A percentile compares a stretch with the other conserved stretches of the same genome.
These are phyloP conservation scores for Fusarium siculi DNA, from an alignment of 2,329 filamentous ascomycete genomes.

Conservation along the genomic window DNA sequence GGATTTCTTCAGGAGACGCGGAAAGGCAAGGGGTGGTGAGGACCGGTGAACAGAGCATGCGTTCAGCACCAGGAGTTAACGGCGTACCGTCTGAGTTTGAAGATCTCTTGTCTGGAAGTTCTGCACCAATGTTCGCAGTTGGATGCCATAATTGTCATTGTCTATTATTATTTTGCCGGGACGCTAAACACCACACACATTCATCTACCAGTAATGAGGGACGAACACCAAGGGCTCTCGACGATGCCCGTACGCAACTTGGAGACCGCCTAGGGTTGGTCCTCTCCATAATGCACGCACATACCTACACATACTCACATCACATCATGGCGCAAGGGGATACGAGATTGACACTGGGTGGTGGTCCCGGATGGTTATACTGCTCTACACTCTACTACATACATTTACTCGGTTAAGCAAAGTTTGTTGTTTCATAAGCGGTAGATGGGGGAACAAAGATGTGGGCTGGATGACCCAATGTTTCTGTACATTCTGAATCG, in stretches of 20 bases:
- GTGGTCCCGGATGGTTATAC: conserved; percentile 39
- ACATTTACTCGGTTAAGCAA: conserved; percentile 40
- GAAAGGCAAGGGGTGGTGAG: conserved; percentile 75
- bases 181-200: conserved; percentile 38
- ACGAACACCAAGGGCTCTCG: conserved; percentile 37
- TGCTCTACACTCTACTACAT: conserved; percentile 40
- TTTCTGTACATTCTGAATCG: conserved; percentile 20
- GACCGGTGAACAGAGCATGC: conserved; percentile 55
- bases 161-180: conserved; percentile 39
- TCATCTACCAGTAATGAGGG: conserved; percentile 43
- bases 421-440: conserved; percentile 33
- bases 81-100: conserved; percentile 39
- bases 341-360: conserved; percentile 40
- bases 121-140: conserved; percentile 38
- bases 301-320: conserved; percentile 31
- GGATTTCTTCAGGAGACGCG: conserved; percentile 95
- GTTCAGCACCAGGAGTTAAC: conserved; percentile 37
- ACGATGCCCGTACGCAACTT: conserved; percentile 37
- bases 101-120: conserved; percentile 40
- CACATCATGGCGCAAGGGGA: conserved; percentile 42
- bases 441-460: conserved; percentile 24
- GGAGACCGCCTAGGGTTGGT: conserved; percentile 32
- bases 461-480: conserved; percentile 34
- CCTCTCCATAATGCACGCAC: conserved; percentile 24
- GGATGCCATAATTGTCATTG: conserved; percentile 44